Evolutionary conservation across 208 protist species (phyloP), one percentile per base, ranked within the genome.

Genomic region (Leishmania braziliensis): DNA sequence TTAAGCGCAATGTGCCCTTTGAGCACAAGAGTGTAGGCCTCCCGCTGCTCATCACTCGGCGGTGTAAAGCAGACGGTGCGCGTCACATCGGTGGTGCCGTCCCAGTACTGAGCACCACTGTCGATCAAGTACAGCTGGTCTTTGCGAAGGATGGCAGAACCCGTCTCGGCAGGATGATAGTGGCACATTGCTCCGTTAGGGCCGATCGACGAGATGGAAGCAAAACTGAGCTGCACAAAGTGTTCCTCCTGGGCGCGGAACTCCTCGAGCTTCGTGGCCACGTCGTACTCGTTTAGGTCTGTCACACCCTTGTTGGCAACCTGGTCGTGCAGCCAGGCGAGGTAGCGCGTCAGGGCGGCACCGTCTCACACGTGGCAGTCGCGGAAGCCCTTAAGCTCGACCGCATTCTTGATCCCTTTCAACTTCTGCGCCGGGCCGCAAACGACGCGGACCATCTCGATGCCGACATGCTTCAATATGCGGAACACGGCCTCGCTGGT

Each of bases 1-100:
- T 94, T 89, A 5, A 99, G 68, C 0, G 90, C 90, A 58, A 99
- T 92, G 88, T 99, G 96, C 10, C 98, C 98, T 82, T 99, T 98
- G 26, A 99, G 90, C 10, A 99, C 99, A 26, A 95, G 92, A 33
- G 99, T 99, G 86, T 98, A 99, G 78, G 92, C 92, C 82, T 98
- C 82, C 29, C 93, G 90, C 87, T 98, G 89, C 78, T 95, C 86
- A 29, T 77, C 84, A 18, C 69, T 78, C 20, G 88, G 91, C 20
- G 66, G n/a, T 60, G 23, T 71, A 85, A 99, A 99, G 88, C 98
- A 98, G 60, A 99, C 78, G 39, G 98, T 99, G 53, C 99, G 92
- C 3, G 99, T 99, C 23, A 99, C 96, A 82, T 99, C 98, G 4
- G 98, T 99, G 12, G 98, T 99, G 78, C 98, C 98, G 76, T 98